Evolutionary conservation across 1,284 basidiomycete genomes (phyloP).

Genomic region (Ceratobasidium sp.): DNA sequence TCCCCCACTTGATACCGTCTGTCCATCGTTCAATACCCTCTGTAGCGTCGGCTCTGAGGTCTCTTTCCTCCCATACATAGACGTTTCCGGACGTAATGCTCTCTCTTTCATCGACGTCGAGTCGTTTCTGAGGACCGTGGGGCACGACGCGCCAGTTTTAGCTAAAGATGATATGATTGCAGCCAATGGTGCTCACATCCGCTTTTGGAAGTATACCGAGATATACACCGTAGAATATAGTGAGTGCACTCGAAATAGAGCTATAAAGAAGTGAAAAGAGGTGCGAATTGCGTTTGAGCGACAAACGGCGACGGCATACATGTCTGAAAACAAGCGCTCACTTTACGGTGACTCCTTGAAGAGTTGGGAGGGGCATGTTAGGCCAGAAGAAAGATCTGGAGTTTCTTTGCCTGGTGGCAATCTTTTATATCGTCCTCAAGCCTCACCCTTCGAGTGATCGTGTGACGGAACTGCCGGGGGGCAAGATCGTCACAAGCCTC

Average conservation of each 20-base stretch:
- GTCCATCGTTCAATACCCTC: slow-evolving; percentile 43
- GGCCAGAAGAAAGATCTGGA: not conserved
- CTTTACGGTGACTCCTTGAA: slow-evolving; percentile 37
- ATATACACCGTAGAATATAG: slow-evolving; percentile 39
- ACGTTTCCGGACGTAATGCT: slow-evolving; percentile 25
- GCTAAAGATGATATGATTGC: not conserved
- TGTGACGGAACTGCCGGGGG: not conserved
- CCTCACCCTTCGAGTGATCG: slow-evolving; percentile 7
- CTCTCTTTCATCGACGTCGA: slow-evolving; percentile 34
- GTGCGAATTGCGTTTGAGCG: not conserved
- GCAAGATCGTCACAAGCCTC: slow-evolving; percentile 2
- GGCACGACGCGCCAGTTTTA: not conserved
- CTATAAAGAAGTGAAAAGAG: not conserved
- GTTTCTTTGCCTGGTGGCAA: slow-evolving; percentile 8
- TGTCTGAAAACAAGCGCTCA: slow-evolving; percentile 6
- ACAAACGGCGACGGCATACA: not conserved
- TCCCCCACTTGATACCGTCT: slow-evolving; percentile 43
- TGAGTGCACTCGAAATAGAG: slow-evolving; percentile 25
- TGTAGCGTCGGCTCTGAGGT: slow-evolving; percentile 16
- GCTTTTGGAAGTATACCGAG: slow-evolving; percentile 22
- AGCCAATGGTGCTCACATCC: slow-evolving; percentile 9
- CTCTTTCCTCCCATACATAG: slow-evolving; percentile 41
- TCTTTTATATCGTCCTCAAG: slow-evolving; percentile 1
- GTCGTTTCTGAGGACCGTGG: slow-evolving; percentile 9
- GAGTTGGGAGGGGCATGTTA: slow-evolving; percentile 27